Evolutionary conservation across 345 rosid species (phyloP), one percentile per base, ranked within the genome.

Genomic region (Turnera subulata): DNA sequence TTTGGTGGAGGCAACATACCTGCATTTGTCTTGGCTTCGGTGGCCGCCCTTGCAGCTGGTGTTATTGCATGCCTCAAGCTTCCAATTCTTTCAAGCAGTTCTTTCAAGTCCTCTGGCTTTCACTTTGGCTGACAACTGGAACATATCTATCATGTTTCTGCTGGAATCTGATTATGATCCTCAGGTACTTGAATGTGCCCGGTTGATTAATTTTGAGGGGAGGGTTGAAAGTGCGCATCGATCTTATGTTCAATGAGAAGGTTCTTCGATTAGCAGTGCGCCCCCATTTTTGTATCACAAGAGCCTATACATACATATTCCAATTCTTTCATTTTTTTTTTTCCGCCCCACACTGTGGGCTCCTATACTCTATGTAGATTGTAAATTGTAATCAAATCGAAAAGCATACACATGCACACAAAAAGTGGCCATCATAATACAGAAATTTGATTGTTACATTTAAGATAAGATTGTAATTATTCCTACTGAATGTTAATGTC

Each of bases 1-100:
- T 93, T 89, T 60, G 99, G 99, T 48, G 99, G 97, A 62, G 99
- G 99, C 39, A 93, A 93, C 64, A 69, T 85, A 66, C 99, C 99
- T 15, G 99, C 97, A 14, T 93, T 87, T 58, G 78, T 82, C 53
- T 55, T 93, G 72, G 95, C 97, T 38, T 78, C 96, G 39, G 43
- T 78, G 6, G 71, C 71, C 58, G 94, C 97, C 21, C 82, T 89
- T 20, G 89, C 86, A 2, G 95, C 90, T 16, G 92, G 92, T 46
- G 64, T 85, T 48, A 66, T 80, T 21, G 94, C 97, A 14, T 50
- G 53, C 49, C 82, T 59, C 42, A 84, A 69, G 71, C 89, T 85
- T 65, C 97, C 99, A 0, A 68, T 80, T 65, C 82, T 94, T 59
- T 78, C 88, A 29, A 80, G 78, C 55, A 62, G 57, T 54, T 75